Evolutionary conservation across 768 basidiomycete species (phyloP), one percentile per base, ranked within the genome.

Genomic region (Hemileccinum impolitum): DNA sequence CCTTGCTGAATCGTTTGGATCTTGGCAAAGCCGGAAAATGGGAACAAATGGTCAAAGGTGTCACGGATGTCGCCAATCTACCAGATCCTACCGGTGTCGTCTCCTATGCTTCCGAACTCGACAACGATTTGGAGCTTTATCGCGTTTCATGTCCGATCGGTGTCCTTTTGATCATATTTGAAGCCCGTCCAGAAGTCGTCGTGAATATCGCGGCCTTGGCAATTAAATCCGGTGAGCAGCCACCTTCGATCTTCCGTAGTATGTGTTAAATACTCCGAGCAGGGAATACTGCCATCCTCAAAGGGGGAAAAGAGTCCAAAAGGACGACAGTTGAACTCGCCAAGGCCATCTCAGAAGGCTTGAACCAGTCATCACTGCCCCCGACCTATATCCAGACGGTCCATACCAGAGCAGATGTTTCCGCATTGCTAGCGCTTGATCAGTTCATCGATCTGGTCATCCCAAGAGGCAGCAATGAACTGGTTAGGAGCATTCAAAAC

Each of bases 261-360:
- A 6, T 32, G 9, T 42, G 15, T 51, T 30, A 14, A 57, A 45
- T 5, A 1, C 45, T 30, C 37, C 31, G 32, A 31, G 17, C 45
- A 96, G 95, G 95, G 2, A 99, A 99, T 65, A 87, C 94, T 18
- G 95, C 94, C 9, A 98, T 99, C 50, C 72, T 98, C 26, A 98
- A 99, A 70, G 95, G 96, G 10, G 96, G 96, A 6, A 97, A 95
- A 65, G 96, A 99, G 65, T 97, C 95, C 4, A 80, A 80, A 41
- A 73, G 82, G 48, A 96, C 96, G 2, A 79, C 92, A 3, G 66
- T 75, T 6, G 72, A 93, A 23, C 79, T 99, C 30, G 81, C 92
- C 2, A 72, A 80, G 54, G 82, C 90, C 39, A 97, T 98, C 57
- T 81, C 87, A 14, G 66, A 75, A 12, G 94, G 91, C 2, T 73